phyloP scores from a whole-genome alignment of 306 rosid genomes.

The Quercus gilva region DNA sequence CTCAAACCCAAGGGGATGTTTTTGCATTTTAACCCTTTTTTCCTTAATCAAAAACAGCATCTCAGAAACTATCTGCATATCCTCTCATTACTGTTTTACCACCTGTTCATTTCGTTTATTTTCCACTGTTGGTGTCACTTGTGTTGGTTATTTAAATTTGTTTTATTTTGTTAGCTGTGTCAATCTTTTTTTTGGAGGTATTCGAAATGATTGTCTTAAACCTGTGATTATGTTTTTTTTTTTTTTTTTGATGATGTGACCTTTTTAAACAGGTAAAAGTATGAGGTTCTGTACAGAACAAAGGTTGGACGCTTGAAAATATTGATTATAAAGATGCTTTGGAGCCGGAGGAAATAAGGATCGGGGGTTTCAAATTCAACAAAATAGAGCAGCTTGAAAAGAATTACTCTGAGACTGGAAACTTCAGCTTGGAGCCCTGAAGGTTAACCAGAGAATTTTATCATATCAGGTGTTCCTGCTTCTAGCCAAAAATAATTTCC shows the following conservation, averaged over 20 bases:
- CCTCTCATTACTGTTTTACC: neutral
- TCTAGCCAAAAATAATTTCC: neutral
- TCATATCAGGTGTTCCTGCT: neutral
- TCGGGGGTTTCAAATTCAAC: slow-evolving; percentile 78
- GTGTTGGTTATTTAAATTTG: neutral
- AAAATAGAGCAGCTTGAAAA: slow-evolving; percentile 66
- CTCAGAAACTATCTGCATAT: neutral
- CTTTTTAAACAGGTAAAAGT: slow-evolving; percentile 52
- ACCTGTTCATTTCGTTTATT: neutral
- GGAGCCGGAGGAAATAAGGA: slow-evolving; percentile 67
- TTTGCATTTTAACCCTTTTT: too few relatives aligned
- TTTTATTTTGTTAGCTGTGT: neutral
- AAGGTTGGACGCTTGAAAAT: slow-evolving; percentile 73
- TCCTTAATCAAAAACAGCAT: neutral
- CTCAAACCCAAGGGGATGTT: too few relatives aligned
- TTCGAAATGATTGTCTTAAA: too few relatives aligned
- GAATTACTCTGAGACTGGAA: slow-evolving; percentile 49
- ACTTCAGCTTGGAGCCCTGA: slow-evolving; percentile 48
- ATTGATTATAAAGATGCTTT: slow-evolving; percentile 64
- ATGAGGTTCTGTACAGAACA: slow-evolving; percentile 68
- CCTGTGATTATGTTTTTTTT: too few relatives aligned
- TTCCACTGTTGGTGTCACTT: neutral
- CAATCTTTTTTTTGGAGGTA: neutral
- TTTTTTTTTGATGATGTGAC: neutral
- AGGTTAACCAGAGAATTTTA: slow-evolving; percentile 7